Evolutionary conservation across 2,329 filamentous ascomycete genomes (phyloP).

Genomic region (Fusarium transvaalense): DNA sequence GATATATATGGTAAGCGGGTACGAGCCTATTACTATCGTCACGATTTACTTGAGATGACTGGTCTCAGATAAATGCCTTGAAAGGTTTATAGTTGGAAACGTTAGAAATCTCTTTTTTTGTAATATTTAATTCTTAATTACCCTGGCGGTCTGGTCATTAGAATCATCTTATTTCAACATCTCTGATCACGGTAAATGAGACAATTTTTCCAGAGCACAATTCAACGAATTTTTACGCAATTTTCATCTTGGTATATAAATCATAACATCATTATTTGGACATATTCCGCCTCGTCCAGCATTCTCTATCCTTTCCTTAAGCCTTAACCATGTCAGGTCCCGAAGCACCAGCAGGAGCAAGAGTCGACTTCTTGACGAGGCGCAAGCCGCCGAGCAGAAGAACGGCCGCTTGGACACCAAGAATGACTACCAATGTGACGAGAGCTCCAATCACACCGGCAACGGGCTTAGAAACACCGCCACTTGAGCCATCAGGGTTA

Average conservation of each 20-base stretch:
- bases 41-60: slow-evolving; percentile 71
- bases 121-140: slow-evolving; percentile 21
- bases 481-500: slow-evolving; percentile 37
- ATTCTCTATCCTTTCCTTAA: slow-evolving; percentile 12
- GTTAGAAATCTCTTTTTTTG: slow-evolving; percentile 34
- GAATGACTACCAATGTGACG: slow-evolving; percentile 66
- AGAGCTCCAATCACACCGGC: slow-evolving; percentile 86
- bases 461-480: slow-evolving; percentile 74
- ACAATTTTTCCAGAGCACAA: not conserved
- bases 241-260: slow-evolving; percentile 12
- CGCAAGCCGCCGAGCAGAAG: slow-evolving; percentile 60
- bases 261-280: slow-evolving; percentile 8
- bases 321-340: slow-evolving; percentile 41
- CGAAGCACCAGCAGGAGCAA: slow-evolving; percentile 36
- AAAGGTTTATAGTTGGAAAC: not conserved
- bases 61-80: slow-evolving; percentile 46
- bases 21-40: slow-evolving; percentile 78
- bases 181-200: not conserved
- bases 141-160: not conserved
- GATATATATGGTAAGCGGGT: slow-evolving; percentile 84
- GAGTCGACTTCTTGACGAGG: slow-evolving; percentile 62
- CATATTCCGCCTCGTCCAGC: not conserved
- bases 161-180: not conserved
- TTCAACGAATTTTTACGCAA: not conserved
- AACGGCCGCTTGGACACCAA: slow-evolving; percentile 59